Percentiles rank a stretch among this genome's conserved stretches.
Evolutionary conservation across 2,329 filamentous ascomycete genomes (phyloP).

Genomic region (Penicillium sp.): DNA sequence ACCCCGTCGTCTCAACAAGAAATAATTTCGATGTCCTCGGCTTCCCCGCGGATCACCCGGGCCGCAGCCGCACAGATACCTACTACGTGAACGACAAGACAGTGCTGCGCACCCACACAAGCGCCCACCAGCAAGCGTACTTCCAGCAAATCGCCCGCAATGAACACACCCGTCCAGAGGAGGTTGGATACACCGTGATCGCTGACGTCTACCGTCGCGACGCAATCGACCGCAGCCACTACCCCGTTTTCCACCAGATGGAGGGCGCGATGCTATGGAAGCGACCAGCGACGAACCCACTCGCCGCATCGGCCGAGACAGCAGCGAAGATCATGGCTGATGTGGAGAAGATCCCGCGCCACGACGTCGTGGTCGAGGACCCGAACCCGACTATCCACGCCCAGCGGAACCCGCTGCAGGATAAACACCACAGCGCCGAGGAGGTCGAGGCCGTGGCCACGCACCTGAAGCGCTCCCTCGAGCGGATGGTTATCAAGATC

Average conservation of each 20-base stretch:
- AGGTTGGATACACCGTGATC: conserved; percentile 80
- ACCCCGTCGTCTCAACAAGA: conserved; percentile 76
- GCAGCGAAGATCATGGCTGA: conserved; percentile 66
- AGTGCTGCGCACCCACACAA: conserved; percentile 88
- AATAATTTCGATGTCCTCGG: conserved; percentile 98
- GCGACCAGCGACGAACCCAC: conserved; percentile 47
- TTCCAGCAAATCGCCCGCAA: conserved; percentile 63
- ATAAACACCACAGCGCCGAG: conserved; percentile 65
- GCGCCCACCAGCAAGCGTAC: conserved; percentile 86
- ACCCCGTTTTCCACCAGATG: conserved; percentile 98
- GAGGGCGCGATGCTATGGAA: conserved; percentile 92
- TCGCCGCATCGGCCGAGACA: conserved; percentile 47
- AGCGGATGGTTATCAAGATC: conserved; percentile 85
- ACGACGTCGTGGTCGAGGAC: conserved; percentile 77
- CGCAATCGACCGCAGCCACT: conserved; percentile 91
- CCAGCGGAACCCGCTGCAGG: conserved; percentile 80
- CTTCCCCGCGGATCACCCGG: conserved; percentile 83
- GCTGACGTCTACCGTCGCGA: conserved; percentile 95
- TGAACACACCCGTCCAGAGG: conserved; percentile 33
- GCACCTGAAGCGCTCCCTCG: conserved; percentile 85
- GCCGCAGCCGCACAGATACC: conserved; percentile 83
- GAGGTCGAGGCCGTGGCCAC: conserved; percentile 80
- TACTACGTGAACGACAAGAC: conserved; percentile 89
- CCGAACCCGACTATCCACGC: conserved; percentile 74
- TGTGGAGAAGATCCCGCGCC: conserved; percentile 68